These are phyloP conservation scores for Lasiosphaeriaceae sp. DNA, from an alignment of 495 filamentous ascomycete species.

Conservation along the genomic window DNA sequence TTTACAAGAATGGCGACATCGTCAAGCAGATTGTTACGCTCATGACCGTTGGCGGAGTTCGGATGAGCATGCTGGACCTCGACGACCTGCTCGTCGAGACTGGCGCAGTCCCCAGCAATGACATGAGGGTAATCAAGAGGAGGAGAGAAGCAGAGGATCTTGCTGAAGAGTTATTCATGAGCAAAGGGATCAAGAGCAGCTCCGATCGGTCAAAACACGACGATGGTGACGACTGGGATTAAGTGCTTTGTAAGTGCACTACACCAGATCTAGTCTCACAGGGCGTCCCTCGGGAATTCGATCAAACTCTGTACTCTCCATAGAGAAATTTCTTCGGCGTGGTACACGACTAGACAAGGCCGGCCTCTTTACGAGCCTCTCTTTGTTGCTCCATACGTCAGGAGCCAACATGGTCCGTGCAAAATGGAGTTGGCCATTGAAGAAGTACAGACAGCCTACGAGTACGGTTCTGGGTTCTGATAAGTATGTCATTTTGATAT, in stretches of 20 bases:
- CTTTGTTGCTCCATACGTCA: too few species aligned
- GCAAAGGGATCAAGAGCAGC: slow-evolving; percentile 44
- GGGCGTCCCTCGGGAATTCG: neutral
- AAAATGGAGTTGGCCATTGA: too few species aligned
- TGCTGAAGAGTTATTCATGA: slow-evolving; percentile 41
- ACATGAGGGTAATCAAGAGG: slow-evolving; percentile 70
- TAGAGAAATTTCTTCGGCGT: too few species aligned
- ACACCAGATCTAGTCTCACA: neutral
- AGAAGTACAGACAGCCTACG: too few species aligned
- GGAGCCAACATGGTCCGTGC: too few species aligned
- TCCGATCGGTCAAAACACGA: slow-evolving; percentile 29
- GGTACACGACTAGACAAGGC: too few species aligned
- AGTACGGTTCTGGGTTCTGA: too few species aligned
- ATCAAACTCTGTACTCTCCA: neutral
- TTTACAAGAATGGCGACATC: slow-evolving; percentile 91
- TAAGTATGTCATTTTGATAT: too few species aligned
- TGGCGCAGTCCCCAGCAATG: slow-evolving; percentile 70
- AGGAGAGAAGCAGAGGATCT: slow-evolving; percentile 56
- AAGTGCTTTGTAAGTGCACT: slow-evolving; percentile 15
- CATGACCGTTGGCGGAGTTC: slow-evolving; percentile 66
- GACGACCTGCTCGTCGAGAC: slow-evolving; percentile 77
- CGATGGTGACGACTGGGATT: slow-evolving; percentile 81
- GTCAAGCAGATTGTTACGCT: slow-evolving; percentile 83
- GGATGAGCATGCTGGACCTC: slow-evolving; percentile 60
- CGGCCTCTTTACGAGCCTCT: too few species aligned